A percentile compares a stretch with the other conserved stretches of the same genome.
Conservation (phyloP, 352 stramenopile species). For the Thalassiosira mediterranea region DNA sequence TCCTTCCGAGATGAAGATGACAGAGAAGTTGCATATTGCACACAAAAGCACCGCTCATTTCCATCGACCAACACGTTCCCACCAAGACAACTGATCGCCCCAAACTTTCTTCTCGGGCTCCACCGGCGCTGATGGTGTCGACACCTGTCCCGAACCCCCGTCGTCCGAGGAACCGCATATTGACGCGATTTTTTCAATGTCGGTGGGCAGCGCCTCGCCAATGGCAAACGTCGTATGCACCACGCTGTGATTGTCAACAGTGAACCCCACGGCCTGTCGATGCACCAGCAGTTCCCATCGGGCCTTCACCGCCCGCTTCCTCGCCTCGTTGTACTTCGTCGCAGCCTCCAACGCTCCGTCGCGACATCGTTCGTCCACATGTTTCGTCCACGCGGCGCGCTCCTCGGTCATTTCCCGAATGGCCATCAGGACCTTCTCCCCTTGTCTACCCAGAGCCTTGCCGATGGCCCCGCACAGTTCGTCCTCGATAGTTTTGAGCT, state of each 20-base stretch:
- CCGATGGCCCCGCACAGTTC: constrained; percentile 80
- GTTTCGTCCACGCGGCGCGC: constrained; percentile 28
- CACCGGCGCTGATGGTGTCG: background rate
- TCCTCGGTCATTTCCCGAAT: constrained; percentile 62
- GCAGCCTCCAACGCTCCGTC: constrained; percentile 45
- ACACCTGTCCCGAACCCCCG: background rate
- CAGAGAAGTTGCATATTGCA: too few relatives aligned
- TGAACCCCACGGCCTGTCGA: constrained; percentile 79
- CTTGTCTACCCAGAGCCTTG: constrained; percentile 75
- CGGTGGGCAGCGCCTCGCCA: constrained; percentile 43
- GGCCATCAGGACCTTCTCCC: constrained; percentile 65
- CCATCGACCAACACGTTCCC: constrained; percentile 70
- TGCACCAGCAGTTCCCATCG: constrained; percentile 83
- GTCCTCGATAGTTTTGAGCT: constrained; percentile 83
- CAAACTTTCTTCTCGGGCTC: constrained; percentile 55
- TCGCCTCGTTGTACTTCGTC: constrained; percentile 64
- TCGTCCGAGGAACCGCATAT: background rate
- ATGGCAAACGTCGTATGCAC: constrained; percentile 77
- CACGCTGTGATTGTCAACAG: constrained; percentile 75
- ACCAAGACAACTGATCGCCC: constrained; percentile 78
- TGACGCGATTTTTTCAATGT: constrained; percentile 17
- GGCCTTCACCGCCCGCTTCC: constrained; percentile 61
- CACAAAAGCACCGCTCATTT: too few relatives aligned
- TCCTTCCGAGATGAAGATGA: too few relatives aligned
- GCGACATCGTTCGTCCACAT: constrained; percentile 12